Percentiles rank a stretch among this genome's conserved stretches.
phyloP scores from a whole-genome alignment of 805 yeast genomes.

The Saccharomycopsis sp. region DNA sequence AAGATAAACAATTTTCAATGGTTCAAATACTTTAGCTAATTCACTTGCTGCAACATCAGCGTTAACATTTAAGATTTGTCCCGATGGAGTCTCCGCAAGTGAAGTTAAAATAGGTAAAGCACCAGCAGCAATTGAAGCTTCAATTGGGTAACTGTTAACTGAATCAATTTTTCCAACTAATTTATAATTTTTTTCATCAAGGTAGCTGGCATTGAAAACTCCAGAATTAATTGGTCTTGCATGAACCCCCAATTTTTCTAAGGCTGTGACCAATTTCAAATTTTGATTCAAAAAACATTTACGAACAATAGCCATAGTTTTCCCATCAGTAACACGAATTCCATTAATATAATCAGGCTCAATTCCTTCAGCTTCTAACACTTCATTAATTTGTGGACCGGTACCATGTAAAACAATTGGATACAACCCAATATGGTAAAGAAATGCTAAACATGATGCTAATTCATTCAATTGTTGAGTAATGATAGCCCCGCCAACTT shows the following conservation, averaged over 20 bases:
- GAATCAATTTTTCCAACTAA: constrained; percentile 85
- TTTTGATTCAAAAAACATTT: constrained; percentile 93
- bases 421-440: constrained; percentile 94
- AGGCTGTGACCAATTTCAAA: constrained; percentile 87
- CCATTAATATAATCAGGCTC: constrained; percentile 97
- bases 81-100: constrained; percentile 92
- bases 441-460: constrained; percentile 91
- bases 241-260: constrained; percentile 93
- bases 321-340: constrained; percentile 88
- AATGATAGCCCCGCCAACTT: constrained; percentile 98
- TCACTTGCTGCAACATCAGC: constrained; percentile 99
- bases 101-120: constrained; percentile 95
- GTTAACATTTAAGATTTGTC: constrained; percentile 93
- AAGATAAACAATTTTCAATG: constrained; percentile 90
- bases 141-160: constrained; percentile 85
- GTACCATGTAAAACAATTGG: constrained; percentile 98
- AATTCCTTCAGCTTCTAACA: constrained; percentile 87
- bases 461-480: constrained; percentile 89
- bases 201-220: constrained; percentile 87
- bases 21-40: constrained; percentile 93
- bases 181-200: constrained; percentile 85
- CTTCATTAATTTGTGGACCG: constrained; percentile 96
- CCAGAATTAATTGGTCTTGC: constrained; percentile 99
- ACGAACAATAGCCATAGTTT: constrained; percentile 95
- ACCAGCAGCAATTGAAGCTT: constrained; percentile 92